Percentiles rank a stretch among this genome's conserved stretches.
phyloP scores from a whole-genome alignment of 805 yeast species.

The Hemisphaericaspora nanyangensis region DNA sequence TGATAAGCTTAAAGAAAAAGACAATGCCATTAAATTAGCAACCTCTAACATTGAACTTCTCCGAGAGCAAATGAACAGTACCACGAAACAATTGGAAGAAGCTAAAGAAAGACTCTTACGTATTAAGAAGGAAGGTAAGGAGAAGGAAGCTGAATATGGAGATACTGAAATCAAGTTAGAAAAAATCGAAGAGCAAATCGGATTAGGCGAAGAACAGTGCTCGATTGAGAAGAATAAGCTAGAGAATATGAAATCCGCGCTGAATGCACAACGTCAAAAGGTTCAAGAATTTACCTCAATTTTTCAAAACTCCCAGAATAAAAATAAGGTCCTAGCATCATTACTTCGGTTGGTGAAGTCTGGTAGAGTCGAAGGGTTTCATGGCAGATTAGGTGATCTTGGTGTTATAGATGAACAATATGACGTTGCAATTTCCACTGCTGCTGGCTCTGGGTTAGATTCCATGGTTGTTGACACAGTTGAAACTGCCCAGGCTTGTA shows the following conservation, averaged over 20 bases:
- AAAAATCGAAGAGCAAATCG: conserved; percentile 51
- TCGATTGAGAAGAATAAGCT: conserved; percentile 45
- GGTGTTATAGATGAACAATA: conserved; percentile 87
- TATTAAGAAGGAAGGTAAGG: conserved; percentile 46
- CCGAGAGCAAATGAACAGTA: conserved; percentile 40
- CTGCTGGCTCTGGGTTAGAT: conserved; percentile 77
- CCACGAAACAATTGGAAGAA: conserved; percentile 42
- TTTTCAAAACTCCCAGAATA: conserved; percentile 56
- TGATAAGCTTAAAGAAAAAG: conserved; percentile 57
- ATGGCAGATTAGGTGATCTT: conserved; percentile 87
- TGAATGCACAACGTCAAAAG: conserved; percentile 55
- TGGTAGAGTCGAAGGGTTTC: conserved; percentile 80
- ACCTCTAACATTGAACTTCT: conserved; percentile 63
- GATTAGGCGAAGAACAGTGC: conserved; percentile 56
- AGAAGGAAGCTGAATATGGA: conserved; percentile 43
- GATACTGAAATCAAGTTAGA: conserved; percentile 47
- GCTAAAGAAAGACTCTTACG: conserved; percentile 42
- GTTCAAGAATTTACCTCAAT: conserved; percentile 65
- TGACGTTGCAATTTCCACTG: conserved; percentile 93
- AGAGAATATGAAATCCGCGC: conserved; percentile 49
- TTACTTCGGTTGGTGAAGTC: conserved; percentile 66
- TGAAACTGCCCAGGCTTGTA: conserved; percentile 56
- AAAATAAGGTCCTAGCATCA: conserved; percentile 68
- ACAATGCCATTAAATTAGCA: conserved; percentile 61
- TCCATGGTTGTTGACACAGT: conserved; percentile 87